A percentile compares a stretch with the other conserved stretches of the same genome.
Evolutionary conservation across 1,284 basidiomycete species (phyloP).

Genomic region (Microstroma glucosiphilum): DNA sequence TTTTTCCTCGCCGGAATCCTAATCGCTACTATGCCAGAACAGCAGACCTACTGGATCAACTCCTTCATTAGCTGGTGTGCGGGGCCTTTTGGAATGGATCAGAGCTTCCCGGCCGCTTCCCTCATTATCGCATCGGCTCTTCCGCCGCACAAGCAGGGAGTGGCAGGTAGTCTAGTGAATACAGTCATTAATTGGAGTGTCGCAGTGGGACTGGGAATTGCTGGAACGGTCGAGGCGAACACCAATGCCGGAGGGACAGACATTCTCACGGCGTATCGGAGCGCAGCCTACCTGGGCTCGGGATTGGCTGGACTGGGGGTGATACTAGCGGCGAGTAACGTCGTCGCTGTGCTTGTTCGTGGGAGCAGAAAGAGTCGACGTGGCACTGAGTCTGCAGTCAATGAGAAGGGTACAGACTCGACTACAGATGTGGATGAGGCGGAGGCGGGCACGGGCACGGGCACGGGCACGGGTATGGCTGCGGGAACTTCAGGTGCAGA

Average conservation of each 20-base stretch:
- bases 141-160: conserved; percentile 28
- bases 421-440: too few relatives aligned
- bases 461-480: too few relatives aligned
- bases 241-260: conserved; percentile 7
- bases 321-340: background rate
- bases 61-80: conserved; percentile 20
- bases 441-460: too few relatives aligned
- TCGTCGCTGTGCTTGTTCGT: too few relatives aligned
- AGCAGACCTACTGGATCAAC: conserved; percentile 21
- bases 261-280: conserved; percentile 8
- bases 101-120: conserved; percentile 28
- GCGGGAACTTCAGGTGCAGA: too few relatives aligned
- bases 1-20: conserved; percentile 31
- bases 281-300: conserved; percentile 14
- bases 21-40: conserved; percentile 20
- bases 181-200: conserved; percentile 37
- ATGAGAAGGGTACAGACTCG: too few relatives aligned
- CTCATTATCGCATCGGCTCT: conserved; percentile 29
- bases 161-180: conserved; percentile 34
- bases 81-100: conserved; percentile 36
- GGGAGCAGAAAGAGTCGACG: too few relatives aligned
- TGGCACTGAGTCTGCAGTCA: too few relatives aligned
- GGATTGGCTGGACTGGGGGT: conserved; percentile 14
- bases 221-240: conserved; percentile 32
- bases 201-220: conserved; percentile 36